phyloP scores from a whole-genome alignment of 495 filamentous ascomycete genomes.

The Cercophora samala region DNA sequence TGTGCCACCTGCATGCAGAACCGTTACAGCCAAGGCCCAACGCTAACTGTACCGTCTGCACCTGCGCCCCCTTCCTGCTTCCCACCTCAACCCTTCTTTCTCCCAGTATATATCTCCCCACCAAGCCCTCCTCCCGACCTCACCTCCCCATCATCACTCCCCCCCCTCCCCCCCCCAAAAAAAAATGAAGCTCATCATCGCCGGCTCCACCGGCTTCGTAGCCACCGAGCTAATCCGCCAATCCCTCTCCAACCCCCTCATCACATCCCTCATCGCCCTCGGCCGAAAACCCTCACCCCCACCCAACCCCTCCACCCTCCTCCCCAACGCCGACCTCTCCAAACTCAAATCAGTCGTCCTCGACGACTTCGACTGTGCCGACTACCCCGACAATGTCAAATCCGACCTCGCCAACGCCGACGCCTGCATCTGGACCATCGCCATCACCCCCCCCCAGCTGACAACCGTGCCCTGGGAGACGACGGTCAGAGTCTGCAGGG shows the following conservation, averaged over 20 bases:
- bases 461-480: slow-evolving; percentile 35
- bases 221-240: slow-evolving; percentile 49
- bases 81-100: too few relatives aligned
- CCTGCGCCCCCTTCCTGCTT: too few relatives aligned
- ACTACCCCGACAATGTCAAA: slow-evolving; percentile 42
- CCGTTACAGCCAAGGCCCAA: too few relatives aligned
- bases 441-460: slow-evolving; percentile 40
- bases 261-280: slow-evolving; percentile 46
- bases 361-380: slow-evolving; percentile 38
- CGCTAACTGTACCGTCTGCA: too few relatives aligned
- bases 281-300: slow-evolving; percentile 31
- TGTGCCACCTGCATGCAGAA: too few relatives aligned
- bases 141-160: background rate
- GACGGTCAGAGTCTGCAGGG: slow-evolving; percentile 40
- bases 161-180: background rate
- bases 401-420: slow-evolving; percentile 45
- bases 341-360: slow-evolving; percentile 44
- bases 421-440: slow-evolving; percentile 54
- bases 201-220: slow-evolving; percentile 50
- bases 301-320: slow-evolving; percentile 1
- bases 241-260: slow-evolving; percentile 34
- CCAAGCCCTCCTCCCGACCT: background rate
- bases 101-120: too few relatives aligned
- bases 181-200: slow-evolving; percentile 53
- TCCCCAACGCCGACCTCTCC: slow-evolving; percentile 21